Conservation (phyloP, 192 early-diverging fungal genomes). For the Mortierella claussenii region DNA sequence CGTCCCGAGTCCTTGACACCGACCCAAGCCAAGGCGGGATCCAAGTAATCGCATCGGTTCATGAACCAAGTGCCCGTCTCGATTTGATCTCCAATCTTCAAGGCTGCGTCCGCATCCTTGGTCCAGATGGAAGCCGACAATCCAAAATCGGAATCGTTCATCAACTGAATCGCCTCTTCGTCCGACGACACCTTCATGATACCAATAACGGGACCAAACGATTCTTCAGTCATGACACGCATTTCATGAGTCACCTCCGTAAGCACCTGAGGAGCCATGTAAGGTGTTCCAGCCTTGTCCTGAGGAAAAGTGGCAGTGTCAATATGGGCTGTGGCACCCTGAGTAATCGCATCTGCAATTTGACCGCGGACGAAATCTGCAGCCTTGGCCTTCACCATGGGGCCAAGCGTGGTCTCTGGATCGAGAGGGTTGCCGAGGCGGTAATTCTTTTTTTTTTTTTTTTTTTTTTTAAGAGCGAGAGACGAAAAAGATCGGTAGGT, state of each 20-base stretch:
- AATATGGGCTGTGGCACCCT: conserved; percentile 76
- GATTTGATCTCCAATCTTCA: conserved; percentile 70
- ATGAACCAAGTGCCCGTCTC: conserved; percentile 86
- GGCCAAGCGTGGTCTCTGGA: conserved; percentile 73
- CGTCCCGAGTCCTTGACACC: conserved; percentile 81
- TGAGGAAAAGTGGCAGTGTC: conserved; percentile 64
- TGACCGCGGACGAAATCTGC: conserved; percentile 77
- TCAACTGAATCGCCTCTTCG: conserved; percentile 77
- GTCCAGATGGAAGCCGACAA: conserved; percentile 88
- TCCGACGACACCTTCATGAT: conserved; percentile 81
- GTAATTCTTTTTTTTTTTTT: conserved; percentile 58
- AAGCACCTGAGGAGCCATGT: conserved; percentile 81
- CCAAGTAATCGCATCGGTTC: conserved; percentile 87
- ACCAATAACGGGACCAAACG: conserved; percentile 85
- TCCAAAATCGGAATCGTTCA: conserved; percentile 86
- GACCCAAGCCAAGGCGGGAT: conserved; percentile 83
- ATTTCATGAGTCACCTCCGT: conserved; percentile 79
- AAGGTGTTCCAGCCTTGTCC: conserved; percentile 71
- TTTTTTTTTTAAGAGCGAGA: conserved; percentile 2
- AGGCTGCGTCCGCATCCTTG: conserved; percentile 63
- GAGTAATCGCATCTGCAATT: conserved; percentile 73
- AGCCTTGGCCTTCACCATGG: conserved; percentile 74
- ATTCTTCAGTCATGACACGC: conserved; percentile 84
- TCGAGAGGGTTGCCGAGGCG: conserved; percentile 75
- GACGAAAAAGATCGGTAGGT: too few relatives aligned